These are phyloP conservation scores for Salvia rosmarinus DNA, from an alignment of 257 asterid species.

Conservation along the genomic window DNA sequence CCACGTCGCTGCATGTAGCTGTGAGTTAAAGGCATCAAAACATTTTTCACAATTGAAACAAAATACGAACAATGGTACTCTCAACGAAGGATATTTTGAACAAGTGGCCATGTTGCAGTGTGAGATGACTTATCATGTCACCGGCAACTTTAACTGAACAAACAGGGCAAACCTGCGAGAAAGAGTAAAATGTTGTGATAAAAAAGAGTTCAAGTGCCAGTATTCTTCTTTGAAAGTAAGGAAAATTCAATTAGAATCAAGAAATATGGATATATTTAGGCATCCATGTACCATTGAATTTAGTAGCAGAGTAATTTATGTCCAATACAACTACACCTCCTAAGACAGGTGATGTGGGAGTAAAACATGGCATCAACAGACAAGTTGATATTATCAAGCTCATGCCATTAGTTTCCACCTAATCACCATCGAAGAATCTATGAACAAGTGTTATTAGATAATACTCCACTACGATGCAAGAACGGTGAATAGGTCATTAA, in stretches of 20 bases:
- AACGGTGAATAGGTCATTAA: neutral
- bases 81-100: conserved; percentile 70
- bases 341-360: neutral
- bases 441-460: neutral
- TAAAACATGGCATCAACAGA: conserved; percentile 9
- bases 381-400: neutral
- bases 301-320: too few relatives aligned
- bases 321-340: neutral
- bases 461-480: neutral
- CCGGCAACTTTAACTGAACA: conserved; percentile 75
- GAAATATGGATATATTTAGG: neutral
- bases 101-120: conserved; percentile 76
- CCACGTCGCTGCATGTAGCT: conserved; percentile 69
- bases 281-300: too few relatives aligned
- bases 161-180: conserved; percentile 76
- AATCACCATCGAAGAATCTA: neutral
- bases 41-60: conserved; percentile 2
- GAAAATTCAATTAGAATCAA: neutral
- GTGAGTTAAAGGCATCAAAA: conserved; percentile 45
- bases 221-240: neutral
- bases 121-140: conserved; percentile 74
- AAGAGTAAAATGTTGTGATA: conserved; percentile 26
- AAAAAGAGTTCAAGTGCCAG: neutral
- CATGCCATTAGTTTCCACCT: neutral
- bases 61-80: neutral